Percentiles rank a stretch among this genome's conserved stretches.
phyloP scores from a whole-genome alignment of 805 yeast species.

The Kluyveromyces dobzhanskii region DNA sequence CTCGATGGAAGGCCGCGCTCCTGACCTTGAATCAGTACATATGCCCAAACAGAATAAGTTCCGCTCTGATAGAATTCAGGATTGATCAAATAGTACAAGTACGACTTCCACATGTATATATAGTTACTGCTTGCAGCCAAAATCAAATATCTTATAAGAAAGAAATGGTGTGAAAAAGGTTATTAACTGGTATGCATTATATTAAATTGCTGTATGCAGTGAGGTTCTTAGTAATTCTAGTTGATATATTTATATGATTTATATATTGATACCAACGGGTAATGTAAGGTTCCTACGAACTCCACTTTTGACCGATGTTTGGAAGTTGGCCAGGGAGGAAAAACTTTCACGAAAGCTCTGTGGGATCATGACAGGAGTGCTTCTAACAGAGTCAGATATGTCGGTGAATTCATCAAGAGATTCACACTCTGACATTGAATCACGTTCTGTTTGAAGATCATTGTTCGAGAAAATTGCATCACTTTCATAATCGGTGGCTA shows the following conservation, averaged over 20 bases:
- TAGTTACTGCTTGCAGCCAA: too few relatives aligned
- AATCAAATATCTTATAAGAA: too few relatives aligned
- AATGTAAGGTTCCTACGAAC: slow-evolving; percentile 25
- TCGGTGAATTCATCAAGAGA: background rate
- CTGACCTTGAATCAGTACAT: slow-evolving; percentile 8
- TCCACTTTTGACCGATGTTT: slow-evolving; percentile 4
- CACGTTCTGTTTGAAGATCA: slow-evolving; percentile 6
- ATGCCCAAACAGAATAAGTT: slow-evolving; percentile 13
- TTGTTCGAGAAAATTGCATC: slow-evolving; percentile 4
- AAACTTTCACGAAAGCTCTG: slow-evolving; percentile 9
- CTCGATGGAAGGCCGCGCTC: slow-evolving; percentile 16
- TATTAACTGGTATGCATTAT: too few relatives aligned
- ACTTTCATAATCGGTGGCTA: slow-evolving; percentile 10
- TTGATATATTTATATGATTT: background rate
- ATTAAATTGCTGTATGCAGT: too few relatives aligned
- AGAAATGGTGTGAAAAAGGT: too few relatives aligned
- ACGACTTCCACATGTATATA: too few relatives aligned
- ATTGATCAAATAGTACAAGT: too few relatives aligned
- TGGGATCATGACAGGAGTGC: background rate
- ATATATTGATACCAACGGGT: slow-evolving; percentile 24
- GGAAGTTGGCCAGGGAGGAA: slow-evolving; percentile 13
- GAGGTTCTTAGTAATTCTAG: too few relatives aligned
- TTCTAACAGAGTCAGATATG: background rate
- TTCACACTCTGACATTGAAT: background rate
- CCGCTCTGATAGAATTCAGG: slow-evolving; percentile 5